Evolutionary conservation across 345 rosid genomes (phyloP), one percentile per base, ranked within the genome.

Genomic region (Eucalyptus sideroxylon): DNA sequence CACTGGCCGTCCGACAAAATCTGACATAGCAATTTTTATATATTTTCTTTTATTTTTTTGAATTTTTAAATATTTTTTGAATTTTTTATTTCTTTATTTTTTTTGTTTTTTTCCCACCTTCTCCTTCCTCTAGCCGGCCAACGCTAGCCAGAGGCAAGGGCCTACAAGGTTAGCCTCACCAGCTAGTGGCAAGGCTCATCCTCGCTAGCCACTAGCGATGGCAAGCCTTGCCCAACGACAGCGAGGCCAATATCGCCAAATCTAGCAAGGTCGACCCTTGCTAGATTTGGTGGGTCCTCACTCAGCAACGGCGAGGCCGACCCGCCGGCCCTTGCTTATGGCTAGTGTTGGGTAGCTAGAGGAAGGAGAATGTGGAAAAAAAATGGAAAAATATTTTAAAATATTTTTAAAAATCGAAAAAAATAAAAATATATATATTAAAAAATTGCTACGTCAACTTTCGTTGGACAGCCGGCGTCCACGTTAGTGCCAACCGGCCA

Each of bases 211-310:
- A 50, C 3, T 16, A 0, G 19, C 3, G 0, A 50, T 2, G 53
- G 19, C 3, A 0, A 50, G 53, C 53, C 53, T 50, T 0, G 1
- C 53, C 53, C 0, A 50, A 0, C 1, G 2, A 16, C 0, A 0
- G 17, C 0, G 0, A 50, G 53, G 7, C 53, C 7, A 1, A 0
- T 7, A 50, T 50, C 3, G 1, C 7, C 7, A 50, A 0, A 50
- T 50, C 16, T 50, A 0, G 53, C 17, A 0, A 50, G 53, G 53
- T 50, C 3, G 0, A 50, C 7, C 7, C 7, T 3, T 3, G 1
- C 19, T 2, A 16, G 0, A 50, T 50, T 0, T 16, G 0, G 19
- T 1, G 0, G 0, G 53, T 6, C 1, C 3, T 1, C 19, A 16
- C 3, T 0, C 1, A 4, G 6, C 6, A 2, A 49, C 6, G 1